A percentile compares a stretch with the other conserved stretches of the same genome.
Conservation (phyloP, 163 green algal genomes). For the Volvox carteri region DNA sequence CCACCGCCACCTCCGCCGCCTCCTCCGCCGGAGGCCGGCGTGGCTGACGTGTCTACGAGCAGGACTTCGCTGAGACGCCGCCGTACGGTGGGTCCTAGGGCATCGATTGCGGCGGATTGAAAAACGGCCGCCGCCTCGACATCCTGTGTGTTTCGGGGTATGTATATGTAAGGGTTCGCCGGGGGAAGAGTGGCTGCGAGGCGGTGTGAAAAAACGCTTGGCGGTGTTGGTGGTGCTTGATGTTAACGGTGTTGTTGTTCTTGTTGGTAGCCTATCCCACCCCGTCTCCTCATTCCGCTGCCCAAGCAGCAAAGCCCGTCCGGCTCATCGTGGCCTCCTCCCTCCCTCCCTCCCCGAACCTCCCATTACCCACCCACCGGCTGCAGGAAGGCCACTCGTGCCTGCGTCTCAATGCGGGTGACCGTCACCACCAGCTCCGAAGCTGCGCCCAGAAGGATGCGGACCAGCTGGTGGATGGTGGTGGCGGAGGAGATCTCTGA, state of each 20-base stretch:
- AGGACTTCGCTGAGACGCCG: conserved; percentile 50
- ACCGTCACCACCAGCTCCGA: conserved; percentile 13
- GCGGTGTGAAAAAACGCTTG: background rate
- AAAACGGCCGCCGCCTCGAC: conserved; percentile 34
- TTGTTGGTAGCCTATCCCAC: too few species aligned
- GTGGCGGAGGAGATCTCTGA: conserved; percentile 18
- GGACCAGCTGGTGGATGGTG: conserved; percentile 41
- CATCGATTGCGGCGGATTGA: conserved; percentile 31
- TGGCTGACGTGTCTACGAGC: conserved; percentile 27
- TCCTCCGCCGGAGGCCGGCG: background rate
- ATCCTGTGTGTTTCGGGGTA: background rate
- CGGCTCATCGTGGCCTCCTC: too few species aligned
- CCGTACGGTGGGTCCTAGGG: conserved; percentile 12
- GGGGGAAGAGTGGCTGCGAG: background rate
- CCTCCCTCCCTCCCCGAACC: background rate
- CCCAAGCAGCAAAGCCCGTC: too few species aligned
- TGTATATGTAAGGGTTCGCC: background rate
- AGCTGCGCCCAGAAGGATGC: conserved; percentile 30
- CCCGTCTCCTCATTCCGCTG: too few species aligned
- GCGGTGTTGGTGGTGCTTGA: background rate
- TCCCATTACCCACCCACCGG: conserved; percentile 3
- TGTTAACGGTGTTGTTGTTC: too few species aligned
- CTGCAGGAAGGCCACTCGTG: conserved; percentile 48
- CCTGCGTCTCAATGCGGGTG: conserved; percentile 40
- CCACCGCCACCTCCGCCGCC: background rate